These are phyloP conservation scores for Pulveroboletus ravenelii DNA, from an alignment of 768 basidiomycete genomes.

Conservation along the genomic window DNA sequence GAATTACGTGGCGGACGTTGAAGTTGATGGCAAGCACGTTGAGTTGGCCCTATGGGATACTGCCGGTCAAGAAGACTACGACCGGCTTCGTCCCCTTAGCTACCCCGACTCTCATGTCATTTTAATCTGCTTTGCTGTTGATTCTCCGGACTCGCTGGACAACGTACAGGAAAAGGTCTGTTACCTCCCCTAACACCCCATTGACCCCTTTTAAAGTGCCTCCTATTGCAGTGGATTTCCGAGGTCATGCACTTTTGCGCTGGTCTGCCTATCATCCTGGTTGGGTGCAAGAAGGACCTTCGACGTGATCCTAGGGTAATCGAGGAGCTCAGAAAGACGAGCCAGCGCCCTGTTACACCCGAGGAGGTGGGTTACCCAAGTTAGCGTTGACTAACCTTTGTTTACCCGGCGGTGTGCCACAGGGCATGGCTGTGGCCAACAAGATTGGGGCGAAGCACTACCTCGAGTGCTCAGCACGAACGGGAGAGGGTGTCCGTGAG, in stretches of 20 bases:
- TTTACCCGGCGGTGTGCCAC: slow-evolving; percentile 5
- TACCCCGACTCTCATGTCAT: slow-evolving; percentile 99
- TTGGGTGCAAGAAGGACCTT: slow-evolving; percentile 99
- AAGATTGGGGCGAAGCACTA: slow-evolving; percentile 98
- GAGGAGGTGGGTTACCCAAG: slow-evolving; percentile 62
- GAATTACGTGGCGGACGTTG: slow-evolving; percentile 99
- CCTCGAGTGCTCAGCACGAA: slow-evolving; percentile 95
- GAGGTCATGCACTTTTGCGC: slow-evolving; percentile 98
- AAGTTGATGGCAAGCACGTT: slow-evolving; percentile 97
- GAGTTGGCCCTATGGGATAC: slow-evolving; percentile 99
- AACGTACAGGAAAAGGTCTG: slow-evolving; percentile 99
- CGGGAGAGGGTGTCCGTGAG: slow-evolving; percentile 95
- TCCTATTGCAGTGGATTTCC: slow-evolving; percentile 79
- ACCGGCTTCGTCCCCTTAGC: slow-evolving; percentile 93
- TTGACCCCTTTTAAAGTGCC: slow-evolving; percentile 5
- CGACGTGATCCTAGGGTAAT: slow-evolving; percentile 89
- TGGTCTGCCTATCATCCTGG: slow-evolving; percentile 91
- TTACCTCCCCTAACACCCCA: slow-evolving; percentile 13
- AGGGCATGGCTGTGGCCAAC: slow-evolving; percentile 93
- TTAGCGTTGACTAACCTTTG: neutral
- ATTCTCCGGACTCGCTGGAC: slow-evolving; percentile 96
- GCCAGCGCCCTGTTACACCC: slow-evolving; percentile 89
- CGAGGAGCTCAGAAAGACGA: slow-evolving; percentile 90
- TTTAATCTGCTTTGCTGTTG: slow-evolving; percentile 97
- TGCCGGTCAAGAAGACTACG: slow-evolving; percentile 98